These are phyloP conservation scores for Tympanopsis confertula DNA, from an alignment of 2,329 filamentous ascomycete species.

Conservation along the genomic window DNA sequence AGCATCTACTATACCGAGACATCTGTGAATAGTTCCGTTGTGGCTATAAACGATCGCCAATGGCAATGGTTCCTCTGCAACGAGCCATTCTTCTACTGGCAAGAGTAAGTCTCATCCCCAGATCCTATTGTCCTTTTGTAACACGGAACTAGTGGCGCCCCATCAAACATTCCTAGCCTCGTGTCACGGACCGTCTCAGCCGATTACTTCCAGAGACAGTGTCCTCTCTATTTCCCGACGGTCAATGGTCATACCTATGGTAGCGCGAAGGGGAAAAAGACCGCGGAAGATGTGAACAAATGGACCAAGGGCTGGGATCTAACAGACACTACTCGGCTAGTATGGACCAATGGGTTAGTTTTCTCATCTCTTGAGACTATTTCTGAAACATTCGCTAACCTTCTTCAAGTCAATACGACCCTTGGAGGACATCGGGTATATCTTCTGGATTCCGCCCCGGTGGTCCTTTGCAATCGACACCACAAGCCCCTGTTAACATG, in stretches of 20 bases:
- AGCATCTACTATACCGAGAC: constrained; percentile 37
- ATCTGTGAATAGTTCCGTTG: constrained; percentile 27
- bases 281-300: constrained; percentile 33
- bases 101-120: constrained; percentile 24
- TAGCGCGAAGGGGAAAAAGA: constrained; percentile 28
- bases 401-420: constrained; percentile 34
- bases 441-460: constrained; percentile 38
- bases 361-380: constrained; percentile 1
- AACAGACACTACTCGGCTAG: constrained; percentile 36
- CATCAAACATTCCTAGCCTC: constrained; percentile 27
- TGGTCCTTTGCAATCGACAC: constrained; percentile 35
- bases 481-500: constrained; percentile 34
- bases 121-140: constrained; percentile 8
- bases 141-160: constrained; percentile 27
- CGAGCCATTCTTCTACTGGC: constrained; percentile 47
- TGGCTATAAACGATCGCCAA: constrained; percentile 37
- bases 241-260: constrained; percentile 35
- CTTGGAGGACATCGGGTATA: constrained; percentile 43
- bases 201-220: constrained; percentile 43
- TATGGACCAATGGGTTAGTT: constrained; percentile 41
- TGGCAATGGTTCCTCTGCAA: constrained; percentile 55
- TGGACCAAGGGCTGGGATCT: constrained; percentile 43
- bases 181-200: constrained; percentile 36
- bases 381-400: constrained; percentile 3
- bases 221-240: constrained; percentile 39